Conservation (phyloP, 2,329 filamentous ascomycete genomes). For the Colletotrichum sp. region DNA sequence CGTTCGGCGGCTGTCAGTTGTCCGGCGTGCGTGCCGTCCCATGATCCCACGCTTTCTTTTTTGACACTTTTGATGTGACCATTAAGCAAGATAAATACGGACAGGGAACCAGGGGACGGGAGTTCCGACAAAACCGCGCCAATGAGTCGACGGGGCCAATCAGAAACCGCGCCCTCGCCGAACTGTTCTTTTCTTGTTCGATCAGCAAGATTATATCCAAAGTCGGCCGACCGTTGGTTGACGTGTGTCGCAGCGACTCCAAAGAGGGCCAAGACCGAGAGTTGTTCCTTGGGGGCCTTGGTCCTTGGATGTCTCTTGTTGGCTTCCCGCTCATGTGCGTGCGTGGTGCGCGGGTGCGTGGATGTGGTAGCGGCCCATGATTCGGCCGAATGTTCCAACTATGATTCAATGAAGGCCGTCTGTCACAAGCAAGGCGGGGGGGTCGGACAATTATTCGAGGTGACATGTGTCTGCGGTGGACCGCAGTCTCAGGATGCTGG, state of each 20-base stretch:
- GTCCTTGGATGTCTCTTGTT: background rate
- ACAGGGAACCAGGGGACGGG: background rate
- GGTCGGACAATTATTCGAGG: conserved; percentile 7
- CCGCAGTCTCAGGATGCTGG: background rate
- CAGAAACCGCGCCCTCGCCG: background rate
- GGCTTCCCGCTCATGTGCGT: background rate
- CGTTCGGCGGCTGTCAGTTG: background rate
- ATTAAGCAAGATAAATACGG: background rate
- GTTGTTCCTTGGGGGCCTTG: background rate
- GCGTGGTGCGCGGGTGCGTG: background rate
- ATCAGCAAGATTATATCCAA: background rate
- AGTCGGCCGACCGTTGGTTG: background rate
- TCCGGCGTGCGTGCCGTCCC: background rate
- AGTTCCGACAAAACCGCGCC: background rate
- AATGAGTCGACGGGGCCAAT: background rate
- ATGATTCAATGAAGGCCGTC: background rate
- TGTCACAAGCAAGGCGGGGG: background rate
- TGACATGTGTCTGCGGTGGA: conserved; percentile 14
- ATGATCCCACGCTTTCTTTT: background rate
- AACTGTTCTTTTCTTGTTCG: background rate
- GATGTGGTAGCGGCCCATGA: background rate
- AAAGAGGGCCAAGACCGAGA: background rate
- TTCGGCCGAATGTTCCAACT: background rate
- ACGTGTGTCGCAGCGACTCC: background rate
- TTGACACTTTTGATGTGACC: background rate